A percentile compares a stretch with the other conserved stretches of the same genome.
Evolutionary conservation across 176 grass and related monocot species (phyloP).

Genomic region (Rhynchospora breviuscula): DNA sequence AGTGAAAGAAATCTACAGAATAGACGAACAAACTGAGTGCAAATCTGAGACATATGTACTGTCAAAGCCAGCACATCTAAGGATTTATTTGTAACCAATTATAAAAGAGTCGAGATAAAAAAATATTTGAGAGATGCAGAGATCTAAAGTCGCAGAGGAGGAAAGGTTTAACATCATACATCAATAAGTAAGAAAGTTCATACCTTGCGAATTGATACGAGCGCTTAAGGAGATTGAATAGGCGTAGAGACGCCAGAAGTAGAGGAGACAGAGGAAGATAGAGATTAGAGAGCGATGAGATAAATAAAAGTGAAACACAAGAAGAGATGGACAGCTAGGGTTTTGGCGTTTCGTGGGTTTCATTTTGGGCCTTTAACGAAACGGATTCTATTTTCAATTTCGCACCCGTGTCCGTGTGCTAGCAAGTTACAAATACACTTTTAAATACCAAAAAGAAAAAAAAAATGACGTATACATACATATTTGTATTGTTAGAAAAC

Average conservation of each 20-base stretch:
- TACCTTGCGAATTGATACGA: background rate
- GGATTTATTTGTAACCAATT: background rate
- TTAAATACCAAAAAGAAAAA: too few species aligned
- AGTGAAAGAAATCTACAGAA: background rate
- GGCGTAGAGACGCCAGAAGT: background rate
- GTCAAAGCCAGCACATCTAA: background rate
- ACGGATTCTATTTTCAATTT: background rate
- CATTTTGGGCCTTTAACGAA: background rate
- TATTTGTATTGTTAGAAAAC: too few species aligned
- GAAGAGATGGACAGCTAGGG: background rate
- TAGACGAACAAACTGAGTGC: background rate
- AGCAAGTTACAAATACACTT: too few species aligned
- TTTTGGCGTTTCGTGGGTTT: background rate
- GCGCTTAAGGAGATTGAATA: background rate
- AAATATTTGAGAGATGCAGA: background rate
- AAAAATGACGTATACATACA: too few species aligned
- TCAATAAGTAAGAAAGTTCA: background rate
- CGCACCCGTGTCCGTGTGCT: too few species aligned
- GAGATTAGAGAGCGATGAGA: background rate
- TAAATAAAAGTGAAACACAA: background rate
- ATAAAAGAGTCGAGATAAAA: background rate
- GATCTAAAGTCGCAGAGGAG: background rate
- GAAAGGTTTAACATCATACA: background rate
- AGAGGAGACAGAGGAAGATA: background rate
- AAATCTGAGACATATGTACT: background rate